phyloP scores from a whole-genome alignment of 2,329 filamentous ascomycete genomes.

The Aspergillus costaricaensis region DNA sequence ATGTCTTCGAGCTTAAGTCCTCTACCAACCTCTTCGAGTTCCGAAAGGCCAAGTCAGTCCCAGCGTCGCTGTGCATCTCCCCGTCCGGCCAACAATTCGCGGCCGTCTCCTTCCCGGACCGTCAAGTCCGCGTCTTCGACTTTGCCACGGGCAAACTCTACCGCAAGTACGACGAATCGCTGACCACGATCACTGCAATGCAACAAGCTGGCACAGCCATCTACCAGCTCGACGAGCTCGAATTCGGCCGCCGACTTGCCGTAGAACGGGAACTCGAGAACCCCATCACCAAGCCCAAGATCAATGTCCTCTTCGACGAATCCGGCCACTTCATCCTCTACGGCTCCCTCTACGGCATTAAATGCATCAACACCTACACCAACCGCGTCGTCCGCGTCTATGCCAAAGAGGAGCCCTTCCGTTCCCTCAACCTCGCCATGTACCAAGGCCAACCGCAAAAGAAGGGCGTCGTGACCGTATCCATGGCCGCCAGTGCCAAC shows the following conservation, averaged over 20 bases:
- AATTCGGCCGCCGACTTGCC: slow-evolving; percentile 85
- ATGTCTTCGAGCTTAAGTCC: slow-evolving; percentile 90
- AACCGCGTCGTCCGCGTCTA: slow-evolving; percentile 90
- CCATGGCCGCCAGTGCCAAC: slow-evolving; percentile 95
- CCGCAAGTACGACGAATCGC: slow-evolving; percentile 91
- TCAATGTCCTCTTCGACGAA: slow-evolving; percentile 93
- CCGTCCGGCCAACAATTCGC: slow-evolving; percentile 84
- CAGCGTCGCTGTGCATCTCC: slow-evolving; percentile 79
- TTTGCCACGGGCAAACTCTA: slow-evolving; percentile 86
- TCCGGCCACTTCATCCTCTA: slow-evolving; percentile 94
- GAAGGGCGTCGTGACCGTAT: slow-evolving; percentile 88
- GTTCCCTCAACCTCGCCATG: slow-evolving; percentile 77
- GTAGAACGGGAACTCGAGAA: slow-evolving; percentile 84
- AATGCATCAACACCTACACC: slow-evolving; percentile 93
- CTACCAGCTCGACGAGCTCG: slow-evolving; percentile 81
- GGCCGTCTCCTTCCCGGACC: slow-evolving; percentile 87
- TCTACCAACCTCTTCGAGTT: slow-evolving; percentile 95
- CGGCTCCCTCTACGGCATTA: slow-evolving; percentile 86
- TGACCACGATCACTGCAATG: slow-evolving; percentile 87
- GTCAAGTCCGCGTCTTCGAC: slow-evolving; percentile 90
- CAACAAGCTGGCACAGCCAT: slow-evolving; percentile 86
- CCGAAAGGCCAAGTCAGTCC: slow-evolving; percentile 88
- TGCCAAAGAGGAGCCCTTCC: slow-evolving; percentile 84
- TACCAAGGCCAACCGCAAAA: slow-evolving; percentile 96
- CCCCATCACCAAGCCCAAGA: slow-evolving; percentile 64